A percentile compares a stretch with the other conserved stretches of the same genome.
Conservation (phyloP, 2,329 filamentous ascomycete species). For the Leptographium radiaticola region DNA sequence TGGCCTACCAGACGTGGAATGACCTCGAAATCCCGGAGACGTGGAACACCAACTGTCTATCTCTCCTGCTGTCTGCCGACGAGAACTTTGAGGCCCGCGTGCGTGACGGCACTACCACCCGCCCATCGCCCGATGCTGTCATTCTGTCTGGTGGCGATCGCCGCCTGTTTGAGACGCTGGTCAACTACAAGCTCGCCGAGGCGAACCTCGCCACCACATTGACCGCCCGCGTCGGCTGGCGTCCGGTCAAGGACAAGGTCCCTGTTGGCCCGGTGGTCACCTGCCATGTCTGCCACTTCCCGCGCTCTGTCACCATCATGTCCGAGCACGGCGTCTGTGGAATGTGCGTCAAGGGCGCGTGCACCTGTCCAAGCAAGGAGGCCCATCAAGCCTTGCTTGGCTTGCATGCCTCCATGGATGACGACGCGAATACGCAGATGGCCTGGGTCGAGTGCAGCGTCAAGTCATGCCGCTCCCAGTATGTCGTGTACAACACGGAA, state of each 20-base stretch:
- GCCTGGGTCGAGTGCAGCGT: conserved; percentile 35
- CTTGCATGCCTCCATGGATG: conserved; percentile 19
- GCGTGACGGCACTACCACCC: conserved; percentile 5
- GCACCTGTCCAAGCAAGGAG: conserved; percentile 8
- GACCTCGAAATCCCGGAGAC: conserved; percentile 33
- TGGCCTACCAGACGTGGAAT: conserved; percentile 30
- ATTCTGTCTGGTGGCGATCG: conserved; percentile 25
- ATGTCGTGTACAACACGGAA: conserved; percentile 32
- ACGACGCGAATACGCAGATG: conserved; percentile 18
- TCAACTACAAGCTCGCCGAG: conserved; percentile 33
- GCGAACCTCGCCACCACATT: conserved; percentile 31
- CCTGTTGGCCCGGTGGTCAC: conserved; percentile 27
- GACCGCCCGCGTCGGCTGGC: conserved; percentile 29
- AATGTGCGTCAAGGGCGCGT: conserved; percentile 18
- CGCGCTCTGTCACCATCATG: conserved; percentile 38
- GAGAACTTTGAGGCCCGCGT: conserved; percentile 11
- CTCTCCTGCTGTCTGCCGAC: conserved; percentile 34
- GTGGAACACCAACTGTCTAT: conserved; percentile 32
- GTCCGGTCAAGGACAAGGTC: conserved; percentile 27
- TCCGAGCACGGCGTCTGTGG: conserved; percentile 24
- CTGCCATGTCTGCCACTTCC: conserved; percentile 28
- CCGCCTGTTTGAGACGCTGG: conserved; percentile 28
- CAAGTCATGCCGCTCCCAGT: conserved; percentile 31
- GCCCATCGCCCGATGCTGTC: conserved; percentile 4
- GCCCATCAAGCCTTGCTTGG: too few relatives aligned